A percentile compares a stretch with the other conserved stretches of the same genome.
Evolutionary conservation across 257 asterid genomes (phyloP).

Genomic region (Fraxinus anomala): DNA sequence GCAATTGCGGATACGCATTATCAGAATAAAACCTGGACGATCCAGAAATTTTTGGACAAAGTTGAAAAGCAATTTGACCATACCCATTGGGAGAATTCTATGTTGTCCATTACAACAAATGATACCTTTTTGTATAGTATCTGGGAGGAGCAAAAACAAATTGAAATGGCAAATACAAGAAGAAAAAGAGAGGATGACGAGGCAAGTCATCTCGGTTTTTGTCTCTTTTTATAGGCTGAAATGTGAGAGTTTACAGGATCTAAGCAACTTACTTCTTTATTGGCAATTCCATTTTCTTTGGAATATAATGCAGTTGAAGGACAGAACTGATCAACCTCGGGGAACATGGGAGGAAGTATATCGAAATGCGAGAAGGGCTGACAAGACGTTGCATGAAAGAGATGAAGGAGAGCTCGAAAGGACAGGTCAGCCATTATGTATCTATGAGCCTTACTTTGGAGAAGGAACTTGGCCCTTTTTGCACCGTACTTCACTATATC

Average conservation of each 20-base stretch:
- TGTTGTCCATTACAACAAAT: conserved; percentile 29
- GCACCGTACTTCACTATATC: conserved; percentile 76
- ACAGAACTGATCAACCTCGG: conserved; percentile 78
- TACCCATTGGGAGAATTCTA: conserved; percentile 41
- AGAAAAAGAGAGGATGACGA: conserved; percentile 89
- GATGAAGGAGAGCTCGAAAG: conserved; percentile 97
- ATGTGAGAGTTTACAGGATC: conserved; percentile 11
- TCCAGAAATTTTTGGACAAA: conserved; percentile 36
- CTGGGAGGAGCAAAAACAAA: conserved; percentile 80
- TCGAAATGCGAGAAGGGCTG: conserved; percentile 74
- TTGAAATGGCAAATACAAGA: conserved; percentile 52
- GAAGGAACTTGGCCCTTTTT: conserved; percentile 94
- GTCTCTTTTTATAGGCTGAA: conserved; percentile 21
- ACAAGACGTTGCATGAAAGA: conserved; percentile 83
- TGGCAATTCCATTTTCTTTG: conserved; percentile 19
- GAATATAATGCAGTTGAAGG: conserved; percentile 75
- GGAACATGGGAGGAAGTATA: conserved; percentile 94
- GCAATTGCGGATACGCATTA: conserved; percentile 32
- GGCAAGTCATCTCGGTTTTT: conserved; percentile 40
- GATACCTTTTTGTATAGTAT: conserved; percentile 60
- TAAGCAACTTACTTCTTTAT: conserved; percentile 8
- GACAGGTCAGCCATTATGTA: conserved; percentile 88
- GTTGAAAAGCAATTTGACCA: conserved; percentile 62
- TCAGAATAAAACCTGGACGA: conserved; percentile 31
- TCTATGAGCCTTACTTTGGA: conserved; percentile 90